Percentiles rank a stretch among this genome's conserved stretches.
phyloP scores from a whole-genome alignment of 805 yeast genomes.

The Vanderwaltozyma polyspora region DNA sequence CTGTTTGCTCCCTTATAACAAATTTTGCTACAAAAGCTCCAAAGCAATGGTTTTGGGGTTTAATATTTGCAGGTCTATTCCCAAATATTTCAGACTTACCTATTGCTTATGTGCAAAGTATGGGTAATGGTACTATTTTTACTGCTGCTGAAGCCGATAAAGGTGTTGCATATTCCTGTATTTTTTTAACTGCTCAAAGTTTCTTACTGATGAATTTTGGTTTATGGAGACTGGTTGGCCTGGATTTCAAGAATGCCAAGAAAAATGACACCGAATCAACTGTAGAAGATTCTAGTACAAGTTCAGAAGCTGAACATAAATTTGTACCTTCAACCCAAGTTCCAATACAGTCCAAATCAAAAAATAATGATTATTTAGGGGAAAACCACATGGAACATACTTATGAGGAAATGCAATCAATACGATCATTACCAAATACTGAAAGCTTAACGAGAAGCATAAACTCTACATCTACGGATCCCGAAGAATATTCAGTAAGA shows the following conservation, averaged over 20 bases:
- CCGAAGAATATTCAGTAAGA: neutral
- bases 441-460: neutral
- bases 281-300: conserved; percentile 1
- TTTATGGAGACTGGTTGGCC: conserved; percentile 52
- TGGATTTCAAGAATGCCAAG: conserved; percentile 44
- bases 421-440: neutral
- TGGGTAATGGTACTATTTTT: conserved; percentile 51
- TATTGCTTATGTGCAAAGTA: conserved; percentile 67
- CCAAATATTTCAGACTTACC: conserved; percentile 80
- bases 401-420: neutral
- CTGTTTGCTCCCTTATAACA: conserved; percentile 30
- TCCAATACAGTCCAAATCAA: neutral
- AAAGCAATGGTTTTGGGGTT: conserved; percentile 64
- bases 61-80: conserved; percentile 58
- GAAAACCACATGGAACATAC: neutral
- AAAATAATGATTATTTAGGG: neutral
- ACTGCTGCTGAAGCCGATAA: conserved; percentile 42
- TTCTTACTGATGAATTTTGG: conserved; percentile 68
- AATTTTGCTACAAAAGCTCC: conserved; percentile 50
- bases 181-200: conserved; percentile 55
- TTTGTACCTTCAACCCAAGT: too few species aligned
- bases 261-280: conserved; percentile 9
- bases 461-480: neutral
- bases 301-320: neutral
- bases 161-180: conserved; percentile 74